These are phyloP conservation scores for Penicillium salamii DNA, from an alignment of 495 filamentous ascomycete species.

Conservation along the genomic window DNA sequence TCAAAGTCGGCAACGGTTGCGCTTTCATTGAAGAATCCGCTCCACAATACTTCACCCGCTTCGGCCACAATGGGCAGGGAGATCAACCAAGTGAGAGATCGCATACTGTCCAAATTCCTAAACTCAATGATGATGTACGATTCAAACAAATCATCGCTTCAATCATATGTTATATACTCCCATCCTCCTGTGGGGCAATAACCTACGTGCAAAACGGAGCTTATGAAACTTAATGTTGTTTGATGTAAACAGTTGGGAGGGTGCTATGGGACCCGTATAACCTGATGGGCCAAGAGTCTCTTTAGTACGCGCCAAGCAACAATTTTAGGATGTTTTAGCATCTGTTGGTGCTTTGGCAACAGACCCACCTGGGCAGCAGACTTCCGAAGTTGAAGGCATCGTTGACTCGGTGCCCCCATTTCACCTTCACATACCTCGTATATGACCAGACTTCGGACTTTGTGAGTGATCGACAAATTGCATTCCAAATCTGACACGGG, in stretches of 20 bases:
- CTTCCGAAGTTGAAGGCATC: no score
- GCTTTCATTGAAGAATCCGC: slow-evolving; percentile 23
- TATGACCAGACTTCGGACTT: no score
- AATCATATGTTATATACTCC: background rate
- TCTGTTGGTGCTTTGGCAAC: no score
- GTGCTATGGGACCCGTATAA: background rate
- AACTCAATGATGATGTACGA: background rate
- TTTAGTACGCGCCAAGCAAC: no score
- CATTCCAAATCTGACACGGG: no score
- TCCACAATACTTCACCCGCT: slow-evolving; percentile 27
- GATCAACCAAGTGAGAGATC: slow-evolving; percentile 13
- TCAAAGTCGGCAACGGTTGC: slow-evolving; percentile 17
- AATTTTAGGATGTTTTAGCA: no score
- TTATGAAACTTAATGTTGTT: background rate
- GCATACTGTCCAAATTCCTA: slow-evolving; percentile 9
- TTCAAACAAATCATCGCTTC: background rate
- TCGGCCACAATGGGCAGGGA: slow-evolving; percentile 14
- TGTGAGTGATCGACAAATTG: no score
- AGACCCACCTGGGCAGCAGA: no score
- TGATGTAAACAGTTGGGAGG: background rate
- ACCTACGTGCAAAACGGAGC: slow-evolving; percentile 1
- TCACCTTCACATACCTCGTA: no score
- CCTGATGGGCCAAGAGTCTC: no score
- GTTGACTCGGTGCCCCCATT: no score
- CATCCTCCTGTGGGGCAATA: background rate